Evolutionary conservation across 2,329 filamentous ascomycete genomes (phyloP), one percentile per base, ranked within the genome.

Genomic region (Penicillium brasilianum): DNA sequence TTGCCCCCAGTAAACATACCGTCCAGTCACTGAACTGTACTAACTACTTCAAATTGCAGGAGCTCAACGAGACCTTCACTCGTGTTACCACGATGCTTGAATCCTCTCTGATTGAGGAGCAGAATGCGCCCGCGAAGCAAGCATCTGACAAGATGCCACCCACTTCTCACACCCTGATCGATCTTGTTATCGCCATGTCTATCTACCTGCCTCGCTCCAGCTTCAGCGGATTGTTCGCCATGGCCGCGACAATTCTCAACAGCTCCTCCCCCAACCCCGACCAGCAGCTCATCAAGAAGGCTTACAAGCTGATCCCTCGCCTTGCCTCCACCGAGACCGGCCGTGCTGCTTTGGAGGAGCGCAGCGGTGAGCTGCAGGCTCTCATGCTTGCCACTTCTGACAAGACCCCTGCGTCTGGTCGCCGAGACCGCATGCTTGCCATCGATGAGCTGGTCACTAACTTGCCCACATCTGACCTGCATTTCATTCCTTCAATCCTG

Each of bases 281-380:
- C 73, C 90, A 94, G 10, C 94, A 98, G 76, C 82, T 99, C 37
- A 94, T 98, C 77, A 99, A 99, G 86, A 99, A 99, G 80, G 94
- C 95, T 0, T 99, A 99, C 83, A 98, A 98, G 82, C 86, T 99
- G 55, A 96, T 99, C 54, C 94, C 95, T 3, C 89, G 95, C 57
- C 85, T 99, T 43, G 90, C 91, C 1, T 90, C 91, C 66, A 96
- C 93, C 1, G 87, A 91, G 36, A 86, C 85, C 52, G 95, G 95
- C 49, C 87, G 86, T 67, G 79, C 82, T n/a, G 93, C 94, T 3
- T 84, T 99, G 1, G 78, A 84, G 64, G 89, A 93, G 71, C 88
- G 93, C 57, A 92, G 87, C 67, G 77, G 78, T 0, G 93, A 97
- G 72, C 82, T 99, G 20, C 94, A 97, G 77, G 78, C 86, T n/a